A percentile compares a stretch with the other conserved stretches of the same genome.
These are phyloP conservation scores for Fusarium sp. DNA, from an alignment of 2,329 filamentous ascomycete genomes.

Conservation along the genomic window DNA sequence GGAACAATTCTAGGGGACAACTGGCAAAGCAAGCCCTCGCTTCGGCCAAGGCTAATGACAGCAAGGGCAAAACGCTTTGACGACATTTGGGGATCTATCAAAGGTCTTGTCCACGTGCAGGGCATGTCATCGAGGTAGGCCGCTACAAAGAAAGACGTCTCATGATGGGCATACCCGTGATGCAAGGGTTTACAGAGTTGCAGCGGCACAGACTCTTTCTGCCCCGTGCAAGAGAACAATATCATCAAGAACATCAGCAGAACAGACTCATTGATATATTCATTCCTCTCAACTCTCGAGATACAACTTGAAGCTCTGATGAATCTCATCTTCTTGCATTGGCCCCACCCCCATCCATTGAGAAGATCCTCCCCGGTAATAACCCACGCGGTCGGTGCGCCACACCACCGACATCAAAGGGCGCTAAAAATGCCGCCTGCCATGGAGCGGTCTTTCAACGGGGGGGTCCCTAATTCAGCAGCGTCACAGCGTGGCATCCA, in stretches of 20 bases:
- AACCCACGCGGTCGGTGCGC: conserved; percentile 35
- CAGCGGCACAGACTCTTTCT: not conserved
- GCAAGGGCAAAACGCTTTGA: not conserved
- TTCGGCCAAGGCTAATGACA: not conserved
- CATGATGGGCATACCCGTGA: not conserved
- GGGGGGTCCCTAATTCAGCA: not conserved
- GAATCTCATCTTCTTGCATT: conserved; percentile 8
- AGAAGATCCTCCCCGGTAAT: conserved; percentile 26
- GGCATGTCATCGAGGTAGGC: conserved; percentile 4
- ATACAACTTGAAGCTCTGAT: not conserved
- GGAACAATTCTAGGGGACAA: conserved; percentile 5
- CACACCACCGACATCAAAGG: conserved; percentile 23
- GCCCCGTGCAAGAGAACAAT: conserved; percentile 31
- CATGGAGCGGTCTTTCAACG: conserved; percentile 3
- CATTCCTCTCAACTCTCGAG: not conserved
- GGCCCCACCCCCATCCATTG: not conserved
- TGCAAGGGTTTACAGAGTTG: not conserved
- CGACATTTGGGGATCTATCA: not conserved
- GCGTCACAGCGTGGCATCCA: conserved; percentile 4
- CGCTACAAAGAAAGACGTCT: not conserved
- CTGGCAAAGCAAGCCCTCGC: not conserved
- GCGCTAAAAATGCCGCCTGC: conserved; percentile 16
- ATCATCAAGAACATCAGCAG: not conserved
- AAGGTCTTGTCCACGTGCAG: not conserved
- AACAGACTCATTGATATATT: not conserved